phyloP scores from a whole-genome alignment of 768 basidiomycete genomes.

The Trametes elegans region DNA sequence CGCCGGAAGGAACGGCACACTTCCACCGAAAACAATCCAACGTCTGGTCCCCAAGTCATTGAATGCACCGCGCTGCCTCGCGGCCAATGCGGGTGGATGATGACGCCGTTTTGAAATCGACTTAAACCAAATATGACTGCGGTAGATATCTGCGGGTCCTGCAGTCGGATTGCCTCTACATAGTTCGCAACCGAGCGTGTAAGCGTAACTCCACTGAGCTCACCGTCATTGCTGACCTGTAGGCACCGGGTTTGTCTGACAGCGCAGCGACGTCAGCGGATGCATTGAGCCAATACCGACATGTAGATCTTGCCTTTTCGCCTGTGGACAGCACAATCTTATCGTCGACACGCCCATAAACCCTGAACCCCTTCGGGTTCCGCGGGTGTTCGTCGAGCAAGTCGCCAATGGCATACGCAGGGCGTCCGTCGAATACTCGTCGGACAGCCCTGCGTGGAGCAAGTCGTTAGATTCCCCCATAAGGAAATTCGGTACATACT shows the following conservation, averaged over 20 bases:
- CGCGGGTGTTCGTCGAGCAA: slow-evolving; percentile 41
- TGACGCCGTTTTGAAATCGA: slow-evolving; percentile 38
- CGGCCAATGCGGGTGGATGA: slow-evolving; percentile 34
- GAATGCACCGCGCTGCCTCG: slow-evolving; percentile 19
- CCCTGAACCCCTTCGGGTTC: slow-evolving; percentile 33
- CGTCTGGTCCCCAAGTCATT: slow-evolving; percentile 16
- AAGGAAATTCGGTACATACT: slow-evolving; percentile 28
- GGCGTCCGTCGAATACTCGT: slow-evolving; percentile 26
- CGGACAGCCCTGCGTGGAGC: not conserved
- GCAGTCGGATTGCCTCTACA: slow-evolving; percentile 37
- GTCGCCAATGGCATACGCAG: slow-evolving; percentile 40
- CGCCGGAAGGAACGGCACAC: slow-evolving; percentile 14
- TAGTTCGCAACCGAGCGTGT: too few relatives aligned
- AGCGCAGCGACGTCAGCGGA: not conserved
- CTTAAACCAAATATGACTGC: slow-evolving; percentile 43
- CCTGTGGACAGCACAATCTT: slow-evolving; percentile 44
- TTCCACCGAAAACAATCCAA: not conserved
- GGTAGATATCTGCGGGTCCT: slow-evolving; percentile 33
- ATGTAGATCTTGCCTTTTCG: too few relatives aligned
- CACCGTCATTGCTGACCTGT: not conserved
- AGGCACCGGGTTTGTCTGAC: slow-evolving; percentile 3
- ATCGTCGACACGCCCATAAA: slow-evolving; percentile 44
- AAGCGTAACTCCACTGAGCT: not conserved
- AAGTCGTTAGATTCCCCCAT: not conserved
- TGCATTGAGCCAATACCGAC: too few relatives aligned